phyloP scores from a whole-genome alignment of 2,329 filamentous ascomycete genomes.

The Emericellopsis atlantica region DNA sequence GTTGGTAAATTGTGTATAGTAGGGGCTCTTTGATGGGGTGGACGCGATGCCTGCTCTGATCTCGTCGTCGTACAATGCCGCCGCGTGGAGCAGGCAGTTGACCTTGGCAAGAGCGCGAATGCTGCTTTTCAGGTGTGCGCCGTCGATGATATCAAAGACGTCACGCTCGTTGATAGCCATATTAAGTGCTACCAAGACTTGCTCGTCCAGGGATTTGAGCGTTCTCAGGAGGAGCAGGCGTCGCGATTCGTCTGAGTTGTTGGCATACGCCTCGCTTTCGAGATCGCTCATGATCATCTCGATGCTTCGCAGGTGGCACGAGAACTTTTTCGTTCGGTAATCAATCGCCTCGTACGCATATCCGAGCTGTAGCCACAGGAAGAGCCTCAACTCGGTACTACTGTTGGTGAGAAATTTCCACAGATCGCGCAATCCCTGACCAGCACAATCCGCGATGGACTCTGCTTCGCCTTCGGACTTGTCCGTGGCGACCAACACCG shows the following conservation, averaged over 20 bases:
- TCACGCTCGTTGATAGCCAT: slow-evolving; percentile 53
- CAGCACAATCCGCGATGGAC: slow-evolving; percentile 38
- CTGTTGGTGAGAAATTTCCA: slow-evolving; percentile 75
- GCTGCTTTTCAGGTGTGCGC: slow-evolving; percentile 61
- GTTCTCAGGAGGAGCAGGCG: slow-evolving; percentile 60
- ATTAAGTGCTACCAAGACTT: slow-evolving; percentile 59
- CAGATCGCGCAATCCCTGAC: slow-evolving; percentile 58
- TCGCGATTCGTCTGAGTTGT: slow-evolving; percentile 50
- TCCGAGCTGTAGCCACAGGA: slow-evolving; percentile 82
- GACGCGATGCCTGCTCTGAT: slow-evolving; percentile 63
- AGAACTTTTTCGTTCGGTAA: slow-evolving; percentile 79
- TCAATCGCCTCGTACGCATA: slow-evolving; percentile 79
- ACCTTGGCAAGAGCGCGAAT: slow-evolving; percentile 61
- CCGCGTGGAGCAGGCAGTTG: slow-evolving; percentile 63
- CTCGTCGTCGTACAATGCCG: slow-evolving; percentile 74
- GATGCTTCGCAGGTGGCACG: slow-evolving; percentile 74
- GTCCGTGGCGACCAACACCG: slow-evolving; percentile 27
- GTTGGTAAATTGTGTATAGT: slow-evolving; percentile 39
- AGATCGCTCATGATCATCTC: slow-evolving; percentile 62
- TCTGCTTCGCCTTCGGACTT: slow-evolving; percentile 6
- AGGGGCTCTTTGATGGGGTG: slow-evolving; percentile 43
- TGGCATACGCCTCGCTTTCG: slow-evolving; percentile 48
- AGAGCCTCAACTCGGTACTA: slow-evolving; percentile 70
- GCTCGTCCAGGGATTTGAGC: slow-evolving; percentile 66
- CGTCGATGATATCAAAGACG: slow-evolving; percentile 75